Evolutionary conservation across 1,284 basidiomycete genomes (phyloP).

Genomic region (Megacollybia platyphylla): DNA sequence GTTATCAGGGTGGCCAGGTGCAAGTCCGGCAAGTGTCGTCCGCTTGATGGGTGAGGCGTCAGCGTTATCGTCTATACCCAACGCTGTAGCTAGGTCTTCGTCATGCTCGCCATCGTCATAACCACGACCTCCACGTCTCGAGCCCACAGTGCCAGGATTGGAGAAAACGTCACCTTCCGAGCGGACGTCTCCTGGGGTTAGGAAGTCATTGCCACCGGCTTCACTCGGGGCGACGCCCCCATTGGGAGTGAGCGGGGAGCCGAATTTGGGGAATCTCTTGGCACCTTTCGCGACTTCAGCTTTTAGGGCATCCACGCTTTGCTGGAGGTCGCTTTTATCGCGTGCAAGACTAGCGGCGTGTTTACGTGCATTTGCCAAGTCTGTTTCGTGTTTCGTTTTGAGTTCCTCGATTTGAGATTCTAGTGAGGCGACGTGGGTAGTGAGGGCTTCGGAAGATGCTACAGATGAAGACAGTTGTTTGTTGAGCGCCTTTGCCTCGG

Average conservation of each 20-base stretch:
- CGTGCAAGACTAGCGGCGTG: constrained; percentile 79
- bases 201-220: constrained; percentile 26
- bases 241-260: constrained; percentile 58
- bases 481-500: constrained; percentile 74
- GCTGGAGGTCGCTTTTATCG: constrained; percentile 87
- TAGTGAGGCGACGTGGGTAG: constrained; percentile 45
- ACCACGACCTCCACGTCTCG: constrained; percentile 20
- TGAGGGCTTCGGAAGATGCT: constrained; percentile 67
- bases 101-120: constrained; percentile 22
- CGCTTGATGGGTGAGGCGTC: constrained; percentile 48
- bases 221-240: constrained; percentile 16
- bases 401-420: constrained; percentile 54
- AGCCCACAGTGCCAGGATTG: constrained; percentile 47
- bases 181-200: constrained; percentile 41
- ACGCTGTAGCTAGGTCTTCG: constrained; percentile 23
- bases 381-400: constrained; percentile 86
- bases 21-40: constrained; percentile 14
- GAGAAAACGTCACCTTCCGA: constrained; percentile 59
- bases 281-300: constrained; percentile 51
- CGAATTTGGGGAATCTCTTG: constrained; percentile 47
- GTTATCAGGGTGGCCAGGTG: constrained; percentile 61
- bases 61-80: constrained; percentile 44
- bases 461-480: constrained; percentile 65
- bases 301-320: constrained; percentile 65
- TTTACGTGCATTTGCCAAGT: constrained; percentile 82